Base-by-base conservation (phyloP, 176 grass and related monocot species). In the Secale cereale region DNA sequence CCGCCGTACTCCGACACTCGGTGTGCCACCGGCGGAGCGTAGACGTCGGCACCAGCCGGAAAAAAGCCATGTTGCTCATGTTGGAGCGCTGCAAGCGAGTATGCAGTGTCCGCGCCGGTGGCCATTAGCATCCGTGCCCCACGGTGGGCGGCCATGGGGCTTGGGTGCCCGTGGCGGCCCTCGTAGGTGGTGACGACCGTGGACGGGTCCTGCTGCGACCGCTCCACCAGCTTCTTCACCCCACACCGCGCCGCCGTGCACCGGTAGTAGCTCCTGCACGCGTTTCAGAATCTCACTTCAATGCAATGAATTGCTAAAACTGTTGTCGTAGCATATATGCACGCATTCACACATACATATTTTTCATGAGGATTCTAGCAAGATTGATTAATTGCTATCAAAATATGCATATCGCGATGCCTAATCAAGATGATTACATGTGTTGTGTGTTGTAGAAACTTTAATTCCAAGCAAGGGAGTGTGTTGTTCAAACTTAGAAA, bases 171-270 rank as follows among this genome's bases (percentile, higher is more conserved):
- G 89, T 98, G 96, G 73, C 89, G 89, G 1, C 93, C 96, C 52
- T 98, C 93, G 46, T 98, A 98, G 1, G 96, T 98, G 11, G 93
- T 98, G 91, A 98, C 80, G 20, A 98, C 96, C 12, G 62, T 71
- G 8, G 89, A 63, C 0, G 96, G 87, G 70, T 98, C 96, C 74
- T 92, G 87, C 33, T 83, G 86, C 48, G 83, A 95, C 59, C 96
- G 84, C 77, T 98, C 96, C 36, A 98, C 93, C 73, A 65, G 70
- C 78, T 98, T 98, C 89, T 98, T 98, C 83, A 98, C 96, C 13
- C 87, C 72, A 69, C 96, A 98, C 46, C 71, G 86, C 37, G 79
- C 81, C 39, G 91, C 65, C 66, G 96, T 98, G 89, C 96, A 98
- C 33, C 91, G 87, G 81, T 93, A 95, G 81, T 98, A 98, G 85